These are phyloP conservation scores for Gigaspora rosea DNA, from an alignment of 192 early-diverging fungal species.

Conservation along the genomic window DNA sequence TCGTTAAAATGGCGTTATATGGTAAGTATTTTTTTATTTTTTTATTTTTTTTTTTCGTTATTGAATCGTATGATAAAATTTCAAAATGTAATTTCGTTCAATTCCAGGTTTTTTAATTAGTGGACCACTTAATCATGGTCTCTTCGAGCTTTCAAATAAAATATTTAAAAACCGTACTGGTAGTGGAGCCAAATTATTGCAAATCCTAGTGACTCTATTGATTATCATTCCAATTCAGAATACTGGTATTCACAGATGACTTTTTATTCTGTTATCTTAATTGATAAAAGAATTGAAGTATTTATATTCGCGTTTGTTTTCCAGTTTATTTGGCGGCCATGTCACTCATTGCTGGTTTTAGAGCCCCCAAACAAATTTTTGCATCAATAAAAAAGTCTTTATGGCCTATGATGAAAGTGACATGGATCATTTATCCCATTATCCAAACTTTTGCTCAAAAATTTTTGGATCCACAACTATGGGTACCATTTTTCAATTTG, in stretches of 20 bases:
- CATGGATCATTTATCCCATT: slow-evolving; percentile 79
- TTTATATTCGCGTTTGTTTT: not conserved
- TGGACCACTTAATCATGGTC: slow-evolving; percentile 80
- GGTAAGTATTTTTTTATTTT: slow-evolving; percentile 47
- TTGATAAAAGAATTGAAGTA: not conserved
- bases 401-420: slow-evolving; percentile 77
- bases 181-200: slow-evolving; percentile 63
- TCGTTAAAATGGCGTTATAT: slow-evolving; percentile 82
- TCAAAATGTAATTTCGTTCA: not conserved
- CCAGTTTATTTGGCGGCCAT: slow-evolving; percentile 82
- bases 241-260: slow-evolving; percentile 7
- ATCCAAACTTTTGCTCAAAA: slow-evolving; percentile 78
- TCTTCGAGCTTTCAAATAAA: slow-evolving; percentile 76
- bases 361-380: slow-evolving; percentile 51
- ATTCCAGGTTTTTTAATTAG: slow-evolving; percentile 68
- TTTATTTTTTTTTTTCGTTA: too few relatives aligned
- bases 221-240: slow-evolving; percentile 87
- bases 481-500: slow-evolving; percentile 92
- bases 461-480: slow-evolving; percentile 73
- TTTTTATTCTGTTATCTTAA: not conserved
- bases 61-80: too few relatives aligned
- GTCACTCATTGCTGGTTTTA: slow-evolving; percentile 78
- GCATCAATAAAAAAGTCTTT: slow-evolving; percentile 61
- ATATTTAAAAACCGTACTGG: slow-evolving; percentile 71
- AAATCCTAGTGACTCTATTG: slow-evolving; percentile 75